Percentiles rank a stretch among this genome's conserved stretches.
Evolutionary conservation across 768 basidiomycete genomes (phyloP).

Genomic region (Lentinula raphanica): DNA sequence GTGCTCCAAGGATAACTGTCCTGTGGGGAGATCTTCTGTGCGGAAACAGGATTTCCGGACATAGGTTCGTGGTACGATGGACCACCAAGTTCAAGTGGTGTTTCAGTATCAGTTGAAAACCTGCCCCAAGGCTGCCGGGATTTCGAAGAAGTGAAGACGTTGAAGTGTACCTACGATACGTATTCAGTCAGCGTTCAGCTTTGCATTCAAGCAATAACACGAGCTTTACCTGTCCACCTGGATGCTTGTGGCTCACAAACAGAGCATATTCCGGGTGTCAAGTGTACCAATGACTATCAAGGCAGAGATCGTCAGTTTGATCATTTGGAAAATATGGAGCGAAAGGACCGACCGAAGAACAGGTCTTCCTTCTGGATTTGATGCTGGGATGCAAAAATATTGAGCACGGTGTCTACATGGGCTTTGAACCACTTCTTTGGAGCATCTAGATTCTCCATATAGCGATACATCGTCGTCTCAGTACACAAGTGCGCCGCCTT

Average conservation of each 20-base stretch:
- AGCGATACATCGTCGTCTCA: constrained; percentile 66
- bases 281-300: constrained; percentile 63
- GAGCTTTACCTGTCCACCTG: constrained; percentile 44
- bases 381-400: constrained; percentile 43
- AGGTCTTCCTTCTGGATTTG: constrained; percentile 56
- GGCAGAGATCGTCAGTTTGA: too few species aligned
- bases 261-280: constrained; percentile 68
- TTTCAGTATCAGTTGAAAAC: constrained; percentile 55
- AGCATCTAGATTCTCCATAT: constrained; percentile 55
- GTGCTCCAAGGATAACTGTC: constrained; percentile 42
- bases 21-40: constrained; percentile 49
- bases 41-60: constrained; percentile 30
- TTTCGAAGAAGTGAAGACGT: constrained; percentile 51
- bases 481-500: constrained; percentile 63
- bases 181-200: too few species aligned
- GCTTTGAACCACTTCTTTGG: constrained; percentile 71
- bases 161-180: constrained; percentile 53
- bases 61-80: constrained; percentile 42
- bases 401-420: constrained; percentile 60
- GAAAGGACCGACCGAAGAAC: constrained; percentile 36
- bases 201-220: not conserved
- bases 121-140: constrained; percentile 67
- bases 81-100: constrained; percentile 34
- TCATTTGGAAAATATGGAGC: not conserved
- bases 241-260: constrained; percentile 69